phyloP scores from a whole-genome alignment of 1,284 basidiomycete species.

The Melampsora occidentalis region DNA sequence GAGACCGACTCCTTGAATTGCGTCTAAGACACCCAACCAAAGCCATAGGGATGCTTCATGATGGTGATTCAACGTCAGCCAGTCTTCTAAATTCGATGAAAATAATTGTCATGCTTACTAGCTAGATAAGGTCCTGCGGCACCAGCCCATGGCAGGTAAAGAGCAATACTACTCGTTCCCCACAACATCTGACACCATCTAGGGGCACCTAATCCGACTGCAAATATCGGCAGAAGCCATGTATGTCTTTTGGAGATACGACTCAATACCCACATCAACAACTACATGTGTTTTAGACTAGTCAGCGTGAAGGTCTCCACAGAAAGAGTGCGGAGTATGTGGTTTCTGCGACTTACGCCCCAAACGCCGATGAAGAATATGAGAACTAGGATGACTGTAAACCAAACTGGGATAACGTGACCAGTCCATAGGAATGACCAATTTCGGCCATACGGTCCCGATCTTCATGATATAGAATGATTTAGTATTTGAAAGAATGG shows the following conservation, averaged over 20 bases:
- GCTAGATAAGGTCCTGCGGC: slow-evolving; percentile 72
- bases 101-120: slow-evolving; percentile 18
- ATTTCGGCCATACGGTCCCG: slow-evolving; percentile 68
- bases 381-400: slow-evolving; percentile 72
- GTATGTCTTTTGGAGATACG: slow-evolving; percentile 86
- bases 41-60: slow-evolving; percentile 76
- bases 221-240: slow-evolving; percentile 87
- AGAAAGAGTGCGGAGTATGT: not conserved
- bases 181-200: slow-evolving; percentile 86
- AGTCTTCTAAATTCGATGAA: not conserved
- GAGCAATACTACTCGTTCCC: slow-evolving; percentile 78
- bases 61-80: slow-evolving; percentile 19
- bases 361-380: slow-evolving; percentile 82
- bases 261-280: slow-evolving; percentile 69
- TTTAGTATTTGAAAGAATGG: not conserved
- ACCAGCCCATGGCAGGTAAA: slow-evolving; percentile 89
- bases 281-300: slow-evolving; percentile 9
- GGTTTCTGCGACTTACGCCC: slow-evolving; percentile 58
- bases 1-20: slow-evolving; percentile 84
- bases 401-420: slow-evolving; percentile 71
- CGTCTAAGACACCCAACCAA: slow-evolving; percentile 88
- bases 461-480: slow-evolving; percentile 5
- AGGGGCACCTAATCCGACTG: slow-evolving; percentile 83
- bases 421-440: slow-evolving; percentile 88
- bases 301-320: not conserved